Percentiles rank a stretch among this genome's conserved stretches.
Conservation (phyloP, 495 filamentous ascomycete genomes). For the Penicillium goetzii region DNA sequence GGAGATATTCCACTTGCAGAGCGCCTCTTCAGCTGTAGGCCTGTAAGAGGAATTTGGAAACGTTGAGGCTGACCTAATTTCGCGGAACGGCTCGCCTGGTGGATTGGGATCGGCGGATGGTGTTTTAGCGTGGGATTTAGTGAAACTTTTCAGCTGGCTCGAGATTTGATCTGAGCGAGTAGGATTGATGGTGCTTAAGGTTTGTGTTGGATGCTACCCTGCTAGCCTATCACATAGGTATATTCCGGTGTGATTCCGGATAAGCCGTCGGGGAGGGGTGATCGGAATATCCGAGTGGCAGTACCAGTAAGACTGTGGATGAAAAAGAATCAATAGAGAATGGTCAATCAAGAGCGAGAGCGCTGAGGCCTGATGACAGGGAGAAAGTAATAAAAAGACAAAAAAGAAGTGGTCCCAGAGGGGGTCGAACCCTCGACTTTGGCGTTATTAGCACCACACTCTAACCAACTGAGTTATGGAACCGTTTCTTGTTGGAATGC, state of each 20-base stretch:
- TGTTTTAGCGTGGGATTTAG: not conserved
- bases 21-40: not conserved
- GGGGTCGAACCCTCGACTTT: conserved; percentile 29
- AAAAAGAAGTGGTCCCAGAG: conserved; percentile 14
- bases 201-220: too few species aligned
- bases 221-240: too few species aligned
- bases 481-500: conserved; percentile 8
- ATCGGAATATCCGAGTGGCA: too few species aligned
- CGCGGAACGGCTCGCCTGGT: too few species aligned
- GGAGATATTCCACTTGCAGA: not conserved
- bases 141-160: conserved; percentile 4
- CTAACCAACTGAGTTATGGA: conserved; percentile 34
- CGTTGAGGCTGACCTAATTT: not conserved
- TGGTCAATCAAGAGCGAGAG: too few species aligned
- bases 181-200: not conserved
- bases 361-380: too few species aligned
- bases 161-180: not conserved
- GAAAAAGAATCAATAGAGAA: too few species aligned
- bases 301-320: too few species aligned
- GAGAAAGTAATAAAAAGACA: not conserved
- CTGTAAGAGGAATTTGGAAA: not conserved
- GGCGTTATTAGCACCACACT: conserved; percentile 32
- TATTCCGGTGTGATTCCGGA: too few species aligned
- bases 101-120: not conserved
- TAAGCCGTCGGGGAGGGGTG: too few species aligned